Evolutionary conservation across 164 flowering plant genomes (phyloP).

Genomic region (Sextonia rubra): DNA sequence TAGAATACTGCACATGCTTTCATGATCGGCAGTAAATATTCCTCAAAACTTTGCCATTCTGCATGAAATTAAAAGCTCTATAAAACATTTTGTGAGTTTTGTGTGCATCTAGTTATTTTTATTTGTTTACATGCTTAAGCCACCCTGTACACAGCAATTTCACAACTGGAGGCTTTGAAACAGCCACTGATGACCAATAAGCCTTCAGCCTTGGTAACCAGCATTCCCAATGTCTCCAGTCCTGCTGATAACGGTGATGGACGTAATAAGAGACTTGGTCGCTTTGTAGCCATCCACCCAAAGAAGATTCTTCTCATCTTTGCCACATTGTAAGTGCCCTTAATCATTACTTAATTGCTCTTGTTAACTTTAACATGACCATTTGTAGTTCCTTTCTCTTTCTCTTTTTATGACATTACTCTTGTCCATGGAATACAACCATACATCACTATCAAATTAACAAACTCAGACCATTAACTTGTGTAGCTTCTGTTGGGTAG

Average conservation of each 20-base stretch:
- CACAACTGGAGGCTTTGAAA: constrained; percentile 23
- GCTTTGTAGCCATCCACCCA: constrained; percentile 25
- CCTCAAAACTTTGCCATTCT: no score
- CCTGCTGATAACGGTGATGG: constrained; percentile 19
- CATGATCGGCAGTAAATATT: no score
- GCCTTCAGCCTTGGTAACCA: constrained; percentile 11
- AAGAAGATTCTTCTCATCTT: constrained; percentile 34
- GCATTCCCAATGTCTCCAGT: constrained; percentile 8
- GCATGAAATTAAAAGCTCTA: no score
- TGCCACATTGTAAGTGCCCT: constrained; percentile 29
- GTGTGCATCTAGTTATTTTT: background rate
- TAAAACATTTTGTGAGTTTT: background rate
- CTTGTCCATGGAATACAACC: background rate
- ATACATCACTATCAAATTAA: background rate
- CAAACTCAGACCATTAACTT: no score
- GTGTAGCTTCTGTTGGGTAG: no score
- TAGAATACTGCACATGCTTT: no score
- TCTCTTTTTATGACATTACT: background rate
- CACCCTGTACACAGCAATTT: constrained; percentile 17
- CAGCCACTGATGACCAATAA: constrained; percentile 18
- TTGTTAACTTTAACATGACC: no score
- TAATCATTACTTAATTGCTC: background rate
- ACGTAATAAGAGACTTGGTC: constrained; percentile 24
- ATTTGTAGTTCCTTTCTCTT: background rate
- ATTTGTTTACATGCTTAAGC: background rate